Conservation (phyloP, 768 basidiomycete genomes). For the Russula sp. region DNA sequence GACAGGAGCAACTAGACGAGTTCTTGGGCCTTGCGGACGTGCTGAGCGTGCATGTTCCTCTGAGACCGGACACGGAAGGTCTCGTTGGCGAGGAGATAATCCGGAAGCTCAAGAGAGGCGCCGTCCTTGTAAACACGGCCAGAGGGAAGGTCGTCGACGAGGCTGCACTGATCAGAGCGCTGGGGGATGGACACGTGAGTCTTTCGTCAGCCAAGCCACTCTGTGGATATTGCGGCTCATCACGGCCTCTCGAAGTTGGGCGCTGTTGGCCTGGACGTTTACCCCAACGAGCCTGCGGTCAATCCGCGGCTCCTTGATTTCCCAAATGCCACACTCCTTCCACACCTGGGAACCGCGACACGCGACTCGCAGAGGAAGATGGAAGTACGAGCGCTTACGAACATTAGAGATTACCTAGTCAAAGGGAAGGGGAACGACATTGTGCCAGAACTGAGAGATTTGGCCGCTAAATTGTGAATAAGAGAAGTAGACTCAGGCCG, state of each 20-base stretch:
- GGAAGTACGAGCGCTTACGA: conserved; percentile 80
- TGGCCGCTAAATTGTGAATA: conserved; percentile 15
- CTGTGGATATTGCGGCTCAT: neutral
- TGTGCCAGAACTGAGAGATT: conserved; percentile 46
- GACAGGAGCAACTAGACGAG: conserved; percentile 48
- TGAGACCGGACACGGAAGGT: conserved; percentile 66
- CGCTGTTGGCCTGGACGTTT: conserved; percentile 82
- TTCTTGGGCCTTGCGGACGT: conserved; percentile 74
- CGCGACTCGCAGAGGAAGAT: conserved; percentile 74
- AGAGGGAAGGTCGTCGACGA: conserved; percentile 90
- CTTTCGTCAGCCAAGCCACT: neutral
- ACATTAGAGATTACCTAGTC: conserved; percentile 64
- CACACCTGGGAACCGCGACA: conserved; percentile 89
- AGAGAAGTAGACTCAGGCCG: neutral
- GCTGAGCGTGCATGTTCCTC: conserved; percentile 79
- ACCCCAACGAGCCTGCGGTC: conserved; percentile 75
- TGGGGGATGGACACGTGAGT: conserved; percentile 84
- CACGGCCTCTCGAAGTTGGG: conserved; percentile 44
- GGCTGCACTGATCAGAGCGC: conserved; percentile 74
- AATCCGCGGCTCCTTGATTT: conserved; percentile 77
- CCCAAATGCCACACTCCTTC: conserved; percentile 77
- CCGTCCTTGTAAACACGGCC: conserved; percentile 81
- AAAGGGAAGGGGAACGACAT: conserved; percentile 61
- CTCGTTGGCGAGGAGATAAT: conserved; percentile 74
- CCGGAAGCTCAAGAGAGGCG: conserved; percentile 66